These are phyloP conservation scores for Colletotrichum eleusines DNA, from an alignment of 2,329 filamentous ascomycete species.

Conservation along the genomic window DNA sequence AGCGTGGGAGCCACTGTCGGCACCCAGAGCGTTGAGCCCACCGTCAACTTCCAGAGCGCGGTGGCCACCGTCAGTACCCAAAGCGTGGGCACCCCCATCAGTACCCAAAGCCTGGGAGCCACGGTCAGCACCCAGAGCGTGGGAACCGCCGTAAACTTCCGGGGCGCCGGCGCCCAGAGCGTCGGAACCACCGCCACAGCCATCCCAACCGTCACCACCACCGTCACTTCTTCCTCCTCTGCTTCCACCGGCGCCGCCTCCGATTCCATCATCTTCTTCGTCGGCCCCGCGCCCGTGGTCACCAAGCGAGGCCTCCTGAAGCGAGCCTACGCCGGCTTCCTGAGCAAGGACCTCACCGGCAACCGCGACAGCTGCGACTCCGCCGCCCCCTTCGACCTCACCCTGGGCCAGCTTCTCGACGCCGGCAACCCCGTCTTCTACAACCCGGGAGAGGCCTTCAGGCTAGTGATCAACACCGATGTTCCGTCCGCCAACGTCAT, in stretches of 20 bases:
- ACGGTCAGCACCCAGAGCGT: neutral
- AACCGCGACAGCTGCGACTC: neutral
- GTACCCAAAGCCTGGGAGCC: too few relatives aligned
- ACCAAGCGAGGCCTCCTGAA: neutral
- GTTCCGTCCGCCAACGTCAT: neutral
- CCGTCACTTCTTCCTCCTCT: neutral
- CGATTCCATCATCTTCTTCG: neutral
- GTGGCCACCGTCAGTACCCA: neutral
- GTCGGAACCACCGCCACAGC: too few relatives aligned
- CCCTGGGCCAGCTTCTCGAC: neutral
- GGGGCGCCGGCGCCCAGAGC: fast-evolving
- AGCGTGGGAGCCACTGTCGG: too few relatives aligned
- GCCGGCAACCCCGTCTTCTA: neutral
- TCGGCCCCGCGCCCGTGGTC: neutral
- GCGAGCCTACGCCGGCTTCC: neutral
- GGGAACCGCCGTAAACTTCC: neutral
- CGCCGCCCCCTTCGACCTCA: neutral
- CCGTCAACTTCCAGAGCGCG: neutral
- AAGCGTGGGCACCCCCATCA: neutral
- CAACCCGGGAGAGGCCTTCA: neutral
- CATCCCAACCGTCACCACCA: neutral
- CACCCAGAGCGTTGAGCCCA: too few relatives aligned
- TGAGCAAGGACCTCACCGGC: neutral
- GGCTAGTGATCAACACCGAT: neutral
- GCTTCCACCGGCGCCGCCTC: neutral